Percentiles rank a stretch among this genome's conserved stretches.
Evolutionary conservation across 768 basidiomycete genomes (phyloP).

Genomic region (Panellus pusillus): DNA sequence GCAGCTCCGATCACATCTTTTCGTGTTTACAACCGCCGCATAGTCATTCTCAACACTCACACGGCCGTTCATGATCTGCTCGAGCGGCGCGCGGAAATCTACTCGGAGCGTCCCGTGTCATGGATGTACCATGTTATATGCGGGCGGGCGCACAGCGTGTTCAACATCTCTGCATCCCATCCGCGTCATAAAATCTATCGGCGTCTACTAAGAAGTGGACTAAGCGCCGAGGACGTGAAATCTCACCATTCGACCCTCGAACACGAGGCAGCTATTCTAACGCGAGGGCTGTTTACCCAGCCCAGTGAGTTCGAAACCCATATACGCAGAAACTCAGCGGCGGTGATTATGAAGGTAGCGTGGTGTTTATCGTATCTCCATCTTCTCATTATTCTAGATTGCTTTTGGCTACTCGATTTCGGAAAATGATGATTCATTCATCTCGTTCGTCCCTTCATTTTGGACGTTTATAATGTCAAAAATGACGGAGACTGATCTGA

Average conservation of each 20-base stretch:
- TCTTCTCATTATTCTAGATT: slow-evolving; percentile 12
- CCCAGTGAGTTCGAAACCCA: slow-evolving; percentile 37
- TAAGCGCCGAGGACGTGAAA: slow-evolving; percentile 35
- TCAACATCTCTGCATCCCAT: slow-evolving; percentile 44
- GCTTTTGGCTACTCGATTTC: slow-evolving; percentile 39
- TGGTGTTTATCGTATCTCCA: neutral
- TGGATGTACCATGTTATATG: slow-evolving; percentile 47
- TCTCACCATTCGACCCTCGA: slow-evolving; percentile 37
- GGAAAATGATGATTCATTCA: slow-evolving; percentile 37
- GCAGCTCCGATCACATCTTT: slow-evolving; percentile 50
- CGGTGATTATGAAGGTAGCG: slow-evolving; percentile 42
- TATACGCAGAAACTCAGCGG: slow-evolving; percentile 38
- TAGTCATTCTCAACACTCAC: slow-evolving; percentile 51
- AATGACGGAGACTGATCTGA: neutral
- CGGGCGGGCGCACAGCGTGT: slow-evolving; percentile 40
- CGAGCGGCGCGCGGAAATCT: slow-evolving; percentile 49
- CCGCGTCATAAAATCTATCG: slow-evolving; percentile 41
- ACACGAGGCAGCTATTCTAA: slow-evolving; percentile 33
- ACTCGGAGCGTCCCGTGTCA: slow-evolving; percentile 53
- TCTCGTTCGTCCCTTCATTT: slow-evolving; percentile 16
- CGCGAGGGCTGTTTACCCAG: slow-evolving; percentile 30
- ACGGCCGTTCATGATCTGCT: slow-evolving; percentile 47
- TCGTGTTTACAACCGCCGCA: slow-evolving; percentile 41
- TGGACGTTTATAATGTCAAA: too few species aligned
- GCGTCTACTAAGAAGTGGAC: slow-evolving; percentile 37